Conservation (phyloP, 2,329 filamentous ascomycete species). For the Penicillium occitanis region DNA sequence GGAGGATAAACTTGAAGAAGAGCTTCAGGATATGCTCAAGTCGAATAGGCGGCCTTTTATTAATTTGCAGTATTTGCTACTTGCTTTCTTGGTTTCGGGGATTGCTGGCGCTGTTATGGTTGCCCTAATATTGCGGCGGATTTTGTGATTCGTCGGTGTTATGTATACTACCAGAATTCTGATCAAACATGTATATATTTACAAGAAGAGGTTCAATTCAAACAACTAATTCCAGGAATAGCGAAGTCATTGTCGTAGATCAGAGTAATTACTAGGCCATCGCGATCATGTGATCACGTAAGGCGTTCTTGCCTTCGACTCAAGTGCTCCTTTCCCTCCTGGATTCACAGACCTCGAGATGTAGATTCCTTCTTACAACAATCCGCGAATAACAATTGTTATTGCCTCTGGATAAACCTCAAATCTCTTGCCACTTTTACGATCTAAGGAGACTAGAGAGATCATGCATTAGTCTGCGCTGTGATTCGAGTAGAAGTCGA, state of each 20-base stretch:
- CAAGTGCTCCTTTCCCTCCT: no score
- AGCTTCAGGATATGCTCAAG: conserved; percentile 57
- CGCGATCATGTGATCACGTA: not conserved
- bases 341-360: not conserved
- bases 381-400: not conserved
- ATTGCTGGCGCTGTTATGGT: conserved; percentile 32
- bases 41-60: conserved; percentile 38
- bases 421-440: not conserved
- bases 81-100: conserved; percentile 33
- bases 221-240: not conserved
- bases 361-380: not conserved
- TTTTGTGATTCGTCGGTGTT: not conserved
- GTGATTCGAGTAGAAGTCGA: not conserved
- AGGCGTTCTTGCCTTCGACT: not conserved
- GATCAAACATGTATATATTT: conserved; percentile 4
- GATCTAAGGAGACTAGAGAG: not conserved
- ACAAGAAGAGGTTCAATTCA: not conserved
- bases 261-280: not conserved
- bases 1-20: conserved; percentile 70
- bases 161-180: not conserved
- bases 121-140: conserved; percentile 27
- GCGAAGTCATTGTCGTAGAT: not conserved
- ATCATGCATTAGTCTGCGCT: not conserved
- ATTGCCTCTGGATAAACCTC: not conserved
- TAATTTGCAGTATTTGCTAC: conserved; percentile 36